Conservation (phyloP, 148 eudicot species). For the Rhododendron simsii region DNA sequence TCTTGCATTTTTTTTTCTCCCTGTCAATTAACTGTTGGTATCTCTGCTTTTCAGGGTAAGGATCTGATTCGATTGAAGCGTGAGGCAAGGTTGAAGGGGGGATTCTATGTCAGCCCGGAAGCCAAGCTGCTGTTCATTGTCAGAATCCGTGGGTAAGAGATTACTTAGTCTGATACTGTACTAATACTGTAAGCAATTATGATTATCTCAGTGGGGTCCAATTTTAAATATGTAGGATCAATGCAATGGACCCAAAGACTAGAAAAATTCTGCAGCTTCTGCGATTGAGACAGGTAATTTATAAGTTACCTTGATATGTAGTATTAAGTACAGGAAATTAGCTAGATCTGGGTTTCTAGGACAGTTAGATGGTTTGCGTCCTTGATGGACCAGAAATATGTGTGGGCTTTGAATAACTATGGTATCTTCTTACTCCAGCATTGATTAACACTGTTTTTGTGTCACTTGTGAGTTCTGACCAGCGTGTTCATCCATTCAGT, state of each 20-base stretch:
- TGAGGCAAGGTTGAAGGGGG: conserved; percentile 74
- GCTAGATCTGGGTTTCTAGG: not conserved
- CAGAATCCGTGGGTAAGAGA: conserved; percentile 64
- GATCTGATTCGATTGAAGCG: conserved; percentile 58
- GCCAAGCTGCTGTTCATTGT: conserved; percentile 74
- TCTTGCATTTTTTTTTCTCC: not conserved
- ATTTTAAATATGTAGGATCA: conserved; percentile 23
- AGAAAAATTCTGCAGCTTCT: conserved; percentile 42
- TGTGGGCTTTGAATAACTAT: not conserved
- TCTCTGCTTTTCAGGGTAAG: conserved; percentile 35
- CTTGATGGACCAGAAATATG: not conserved
- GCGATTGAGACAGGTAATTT: conserved; percentile 38
- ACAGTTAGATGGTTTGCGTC: not conserved
- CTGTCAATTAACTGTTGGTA: not conserved
- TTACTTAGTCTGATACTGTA: not conserved
- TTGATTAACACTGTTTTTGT: not conserved
- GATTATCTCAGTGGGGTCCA: not conserved
- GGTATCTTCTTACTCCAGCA: not conserved
- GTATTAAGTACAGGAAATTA: no score
- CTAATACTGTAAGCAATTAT: not conserved
- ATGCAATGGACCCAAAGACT: conserved; percentile 42
- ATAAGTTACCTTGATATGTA: not conserved
- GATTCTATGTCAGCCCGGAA: conserved; percentile 82
- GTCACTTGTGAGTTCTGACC: not conserved
- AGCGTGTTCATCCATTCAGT: not conserved